Evolutionary conservation across 2,329 filamentous ascomycete genomes (phyloP), one percentile per base, ranked within the genome.

Genomic region (Pseudogymnoascus sp.): DNA sequence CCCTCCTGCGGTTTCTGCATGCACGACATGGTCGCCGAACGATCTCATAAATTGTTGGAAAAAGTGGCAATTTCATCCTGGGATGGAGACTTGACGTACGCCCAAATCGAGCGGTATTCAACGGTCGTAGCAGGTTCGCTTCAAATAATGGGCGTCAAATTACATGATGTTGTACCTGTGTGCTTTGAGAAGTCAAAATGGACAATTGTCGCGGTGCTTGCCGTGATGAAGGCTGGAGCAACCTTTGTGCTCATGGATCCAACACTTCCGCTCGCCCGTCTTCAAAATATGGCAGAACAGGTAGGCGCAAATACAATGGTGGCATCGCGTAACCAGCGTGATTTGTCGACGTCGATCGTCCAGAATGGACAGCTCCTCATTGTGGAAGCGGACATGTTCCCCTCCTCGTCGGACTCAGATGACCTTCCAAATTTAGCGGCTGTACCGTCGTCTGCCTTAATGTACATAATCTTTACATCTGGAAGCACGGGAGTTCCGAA

Each of bases 1-100:
- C 74, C 76, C 2, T 72, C 73, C 1, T 71, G 76, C 60, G 69
- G 74, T 36, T 74, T 73, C 39, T 79, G 78, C 66, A 79, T 79
- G 72, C 77, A 81, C 63, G 76, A 78, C 1, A 72, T 79, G 61
- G 69, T 81, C 13, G 68, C 74, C 4, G 69, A 77, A 60, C 75
- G 71, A 67, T 73, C 74, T 11, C 63, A 64, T 40, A 63, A 66
- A 9, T 64, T 70, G 11, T 72, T 74, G 0, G 66, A 74, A 2
- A 74, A 75, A 60, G 54, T 68, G 4, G 75, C 74, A 6, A 69
- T 76, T 8, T 29, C 41, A 33, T 68, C 69, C 4, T 71, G 69
- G 70, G 66, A 68, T 47, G 73, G 73, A 60, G 64, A 68, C n/a
- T 54, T 70, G 40, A 68, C 64, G 15, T 69, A 70, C 29, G 39